Percentiles rank a stretch among this genome's conserved stretches.
Conservation (phyloP, 2,329 filamentous ascomycete genomes). For the Aspergillus eucalypticola region DNA sequence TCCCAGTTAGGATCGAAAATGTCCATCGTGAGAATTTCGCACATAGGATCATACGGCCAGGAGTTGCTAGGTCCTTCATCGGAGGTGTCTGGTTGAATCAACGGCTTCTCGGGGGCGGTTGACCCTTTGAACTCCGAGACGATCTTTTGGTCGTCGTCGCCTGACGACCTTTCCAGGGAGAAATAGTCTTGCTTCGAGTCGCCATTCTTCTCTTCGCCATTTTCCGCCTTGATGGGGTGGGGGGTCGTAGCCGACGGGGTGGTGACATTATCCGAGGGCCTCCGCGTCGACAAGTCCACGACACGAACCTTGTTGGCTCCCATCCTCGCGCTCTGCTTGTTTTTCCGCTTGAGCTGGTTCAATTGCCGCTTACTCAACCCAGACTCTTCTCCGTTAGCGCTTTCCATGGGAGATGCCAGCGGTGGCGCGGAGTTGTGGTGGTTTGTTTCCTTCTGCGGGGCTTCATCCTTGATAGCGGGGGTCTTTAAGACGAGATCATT, state of each 20-base stretch:
- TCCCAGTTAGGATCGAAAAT: conserved; percentile 95
- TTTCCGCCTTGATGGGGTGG: conserved; percentile 61
- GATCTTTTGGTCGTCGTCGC: conserved; percentile 85
- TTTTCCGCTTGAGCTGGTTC: conserved; percentile 91
- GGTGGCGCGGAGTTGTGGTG: conserved; percentile 44
- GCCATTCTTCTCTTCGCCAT: conserved; percentile 60
- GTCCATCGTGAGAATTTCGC: conserved; percentile 90
- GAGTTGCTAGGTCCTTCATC: conserved; percentile 67
- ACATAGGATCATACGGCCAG: conserved; percentile 93
- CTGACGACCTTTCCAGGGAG: conserved; percentile 73
- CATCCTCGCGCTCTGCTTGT: conserved; percentile 84
- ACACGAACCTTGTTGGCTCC: conserved; percentile 87
- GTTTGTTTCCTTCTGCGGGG: conserved; percentile 50
- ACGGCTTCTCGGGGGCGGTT: conserved; percentile 76
- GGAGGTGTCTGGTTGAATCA: conserved; percentile 75
- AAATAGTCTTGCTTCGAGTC: conserved; percentile 79
- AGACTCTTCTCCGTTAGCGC: conserved; percentile 61
- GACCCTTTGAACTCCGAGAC: conserved; percentile 94
- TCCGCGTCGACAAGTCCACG: conserved; percentile 76
- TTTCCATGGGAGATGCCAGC: conserved; percentile 51
- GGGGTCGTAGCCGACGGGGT: conserved; percentile 56
- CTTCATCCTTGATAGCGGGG: conserved; percentile 51
- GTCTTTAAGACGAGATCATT: conserved; percentile 56
- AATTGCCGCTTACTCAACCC: conserved; percentile 88
- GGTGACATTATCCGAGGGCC: conserved; percentile 66